Conservation (phyloP, 1,284 basidiomycete species). For the Ganoderma sp. region DNA sequence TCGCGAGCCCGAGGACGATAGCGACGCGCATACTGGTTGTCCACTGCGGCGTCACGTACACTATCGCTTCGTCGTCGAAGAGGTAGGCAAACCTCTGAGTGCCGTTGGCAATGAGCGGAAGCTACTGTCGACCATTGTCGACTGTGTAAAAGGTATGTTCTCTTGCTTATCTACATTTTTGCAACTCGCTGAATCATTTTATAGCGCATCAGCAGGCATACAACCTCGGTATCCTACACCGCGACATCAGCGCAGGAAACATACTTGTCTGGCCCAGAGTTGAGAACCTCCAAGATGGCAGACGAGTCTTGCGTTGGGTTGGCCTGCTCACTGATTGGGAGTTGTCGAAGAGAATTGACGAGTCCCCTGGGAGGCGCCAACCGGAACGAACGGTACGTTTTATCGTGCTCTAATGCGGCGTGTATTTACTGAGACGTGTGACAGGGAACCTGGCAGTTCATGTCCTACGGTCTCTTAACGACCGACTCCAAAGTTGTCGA, state of each 20-base stretch:
- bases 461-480: not conserved
- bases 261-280: slow-evolving; percentile 9
- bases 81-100: no score
- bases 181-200: no score
- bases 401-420: no score
- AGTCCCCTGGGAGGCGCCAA: not conserved
- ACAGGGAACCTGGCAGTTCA: slow-evolving; percentile 16
- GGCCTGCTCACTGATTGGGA: slow-evolving; percentile 24
- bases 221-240: slow-evolving; percentile 8
- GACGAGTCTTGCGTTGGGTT: not conserved
- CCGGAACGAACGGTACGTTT: slow-evolving; percentile 9
- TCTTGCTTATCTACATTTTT: no score
- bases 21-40: no score
- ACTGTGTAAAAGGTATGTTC: no score
- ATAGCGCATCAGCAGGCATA: no score
- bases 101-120: no score
- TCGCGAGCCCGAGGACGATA: no score
- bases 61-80: no score
- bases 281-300: not conserved
- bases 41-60: no score
- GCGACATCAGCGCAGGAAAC: not conserved
- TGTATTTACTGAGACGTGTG: not conserved
- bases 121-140: no score
- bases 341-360: slow-evolving; percentile 12
- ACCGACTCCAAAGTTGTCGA: not conserved